A percentile compares a stretch with the other conserved stretches of the same genome.
Conservation (phyloP, 106 monocot genomes). For the Triglochin maritima region DNA sequence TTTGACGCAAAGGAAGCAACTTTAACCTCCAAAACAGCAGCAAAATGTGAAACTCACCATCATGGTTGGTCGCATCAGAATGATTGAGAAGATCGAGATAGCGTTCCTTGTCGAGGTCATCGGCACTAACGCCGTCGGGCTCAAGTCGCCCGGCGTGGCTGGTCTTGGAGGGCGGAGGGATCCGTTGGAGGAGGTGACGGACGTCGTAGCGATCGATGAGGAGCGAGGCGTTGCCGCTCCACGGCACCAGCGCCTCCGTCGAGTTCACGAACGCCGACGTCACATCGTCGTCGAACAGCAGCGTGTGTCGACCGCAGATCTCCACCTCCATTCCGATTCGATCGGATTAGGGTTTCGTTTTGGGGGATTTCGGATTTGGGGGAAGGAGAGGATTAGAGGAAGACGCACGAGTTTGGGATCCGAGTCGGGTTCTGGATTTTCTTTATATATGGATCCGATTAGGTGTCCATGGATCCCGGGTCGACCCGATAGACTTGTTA, state of each 20-base stretch:
- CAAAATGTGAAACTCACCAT: not conserved
- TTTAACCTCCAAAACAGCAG: not conserved
- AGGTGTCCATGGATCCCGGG: too few species aligned
- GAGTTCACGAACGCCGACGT: constrained; percentile 68
- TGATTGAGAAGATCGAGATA: constrained; percentile 36
- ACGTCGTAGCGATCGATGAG: constrained; percentile 91
- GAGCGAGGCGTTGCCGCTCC: constrained; percentile 48
- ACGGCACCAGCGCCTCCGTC: constrained; percentile 61
- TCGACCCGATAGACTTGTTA: too few species aligned
- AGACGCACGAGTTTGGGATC: too few species aligned
- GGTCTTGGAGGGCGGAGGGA: constrained; percentile 27
- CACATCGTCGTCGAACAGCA: constrained; percentile 88
- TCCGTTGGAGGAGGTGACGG: constrained; percentile 84
- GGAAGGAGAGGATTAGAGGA: too few species aligned
- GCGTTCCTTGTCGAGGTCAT: constrained; percentile 57
- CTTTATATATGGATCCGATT: too few species aligned
- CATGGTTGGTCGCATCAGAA: not conserved
- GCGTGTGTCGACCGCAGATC: constrained; percentile 62
- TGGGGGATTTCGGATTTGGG: too few species aligned
- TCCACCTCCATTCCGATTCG: constrained; percentile 31
- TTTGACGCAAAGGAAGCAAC: too few species aligned
- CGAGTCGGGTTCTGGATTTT: too few species aligned
- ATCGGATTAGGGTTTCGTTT: too few species aligned
- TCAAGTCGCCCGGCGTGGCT: not conserved
- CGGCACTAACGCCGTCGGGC: constrained; percentile 20